Conservation (phyloP, 352 stramenopile genomes). For the Globisporangium barbulae region DNA sequence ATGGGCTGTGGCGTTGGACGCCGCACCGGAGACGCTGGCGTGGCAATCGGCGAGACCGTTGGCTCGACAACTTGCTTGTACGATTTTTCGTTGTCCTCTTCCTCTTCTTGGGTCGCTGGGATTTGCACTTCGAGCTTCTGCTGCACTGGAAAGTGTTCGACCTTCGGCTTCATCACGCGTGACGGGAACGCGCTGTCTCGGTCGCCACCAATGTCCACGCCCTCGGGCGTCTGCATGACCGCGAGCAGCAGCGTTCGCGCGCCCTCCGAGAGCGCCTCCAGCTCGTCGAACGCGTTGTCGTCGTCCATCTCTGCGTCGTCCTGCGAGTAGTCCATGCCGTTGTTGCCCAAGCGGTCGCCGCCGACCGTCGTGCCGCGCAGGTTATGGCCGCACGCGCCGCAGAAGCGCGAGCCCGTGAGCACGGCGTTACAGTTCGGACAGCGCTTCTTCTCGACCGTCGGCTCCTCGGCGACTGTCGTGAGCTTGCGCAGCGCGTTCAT, state of each 20-base stretch:
- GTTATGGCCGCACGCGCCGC: constrained; percentile 85
- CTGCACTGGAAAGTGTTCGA: constrained; percentile 4
- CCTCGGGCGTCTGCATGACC: constrained; percentile 86
- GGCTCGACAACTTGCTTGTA: not conserved
- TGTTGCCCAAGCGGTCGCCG: constrained; percentile 31
- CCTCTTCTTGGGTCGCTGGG: constrained; percentile 1
- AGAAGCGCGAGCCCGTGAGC: constrained; percentile 85
- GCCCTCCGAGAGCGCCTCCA: constrained; percentile 84
- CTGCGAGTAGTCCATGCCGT: constrained; percentile 39
- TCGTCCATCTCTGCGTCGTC: constrained; percentile 69
- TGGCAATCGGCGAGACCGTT: constrained; percentile 14
- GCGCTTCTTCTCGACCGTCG: constrained; percentile 76
- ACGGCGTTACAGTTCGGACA: constrained; percentile 83
- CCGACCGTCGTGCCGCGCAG: constrained; percentile 70
- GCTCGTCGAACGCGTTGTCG: constrained; percentile 83
- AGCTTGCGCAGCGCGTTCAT: constrained; percentile 84
- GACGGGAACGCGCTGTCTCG: constrained; percentile 44
- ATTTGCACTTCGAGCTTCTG: constrained; percentile 12
- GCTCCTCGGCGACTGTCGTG: constrained; percentile 63
- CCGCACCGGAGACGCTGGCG: constrained; percentile 14
- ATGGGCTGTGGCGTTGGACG: constrained; percentile 8
- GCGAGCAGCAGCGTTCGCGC: constrained; percentile 79
- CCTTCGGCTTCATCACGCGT: constrained; percentile 14
- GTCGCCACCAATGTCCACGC: constrained; percentile 70
- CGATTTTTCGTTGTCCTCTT: not conserved